Base-by-base conservation (phyloP, 2,329 filamentous ascomycete genomes). In the Neobulgaria alba region DNA sequence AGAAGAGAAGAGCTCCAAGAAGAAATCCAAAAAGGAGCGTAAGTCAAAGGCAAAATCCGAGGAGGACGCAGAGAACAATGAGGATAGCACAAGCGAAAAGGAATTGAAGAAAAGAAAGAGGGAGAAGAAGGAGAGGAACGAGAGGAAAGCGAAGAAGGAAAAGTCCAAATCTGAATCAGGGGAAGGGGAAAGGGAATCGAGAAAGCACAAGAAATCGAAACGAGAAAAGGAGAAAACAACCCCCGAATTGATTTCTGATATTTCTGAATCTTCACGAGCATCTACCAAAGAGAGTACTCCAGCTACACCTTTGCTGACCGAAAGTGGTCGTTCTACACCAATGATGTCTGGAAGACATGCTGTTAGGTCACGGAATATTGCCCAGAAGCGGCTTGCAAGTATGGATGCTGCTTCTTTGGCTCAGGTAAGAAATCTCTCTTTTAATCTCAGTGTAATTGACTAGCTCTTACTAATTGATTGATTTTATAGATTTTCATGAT, bases 381-480 rank as follows among this genome's bases (percentile, higher is more conserved):
- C 82, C 42, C 85, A 92, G 54, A 96, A 96, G 69, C 80, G 79
- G 55, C 77, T 82, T 67, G 88, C 89, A 2, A 75, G 88, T 43
- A 74, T 87, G 67, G 85, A 95, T 61, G 73, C 80, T 36, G 79
- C 82, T 57, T 85, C 88, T 10, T 64, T 96, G 57, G 90, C 89
- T 61, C 88, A 95, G 78, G 85, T 89, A 66, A 61, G 67, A 41
- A 19, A 30, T 23, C 30, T 26, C 18, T 19, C 16, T 17, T 10
- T 4, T 29, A 19, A 19, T 19, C 10, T 7, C 9, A 16, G 15
- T 16, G 15, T 16, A 15, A 3, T 5, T n/a, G 5, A 3, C 17
- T 34, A 5, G n/a, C 10, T 32, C 12, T 26, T 10, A 14, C 21
- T 17, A 26, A 31, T n/a, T n/a, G n/a, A n/a, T 26, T 20, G 49